Base-by-base conservation (phyloP, 176 grass and related monocot genomes). In the Oryza coarctata region DNA sequence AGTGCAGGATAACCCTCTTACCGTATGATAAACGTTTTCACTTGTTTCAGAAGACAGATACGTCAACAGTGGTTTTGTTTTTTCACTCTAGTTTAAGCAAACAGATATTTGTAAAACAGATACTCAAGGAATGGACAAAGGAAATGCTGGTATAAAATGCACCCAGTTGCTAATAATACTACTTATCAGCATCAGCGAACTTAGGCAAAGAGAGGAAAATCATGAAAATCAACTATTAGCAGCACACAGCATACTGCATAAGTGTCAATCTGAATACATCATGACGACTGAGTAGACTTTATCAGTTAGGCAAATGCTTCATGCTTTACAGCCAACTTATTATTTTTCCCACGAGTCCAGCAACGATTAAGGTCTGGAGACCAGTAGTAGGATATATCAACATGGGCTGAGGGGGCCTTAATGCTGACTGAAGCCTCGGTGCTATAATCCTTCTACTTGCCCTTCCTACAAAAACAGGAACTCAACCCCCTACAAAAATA, bases 291-390 rank as follows among this genome's bases (percentile, higher is more conserved):
- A 93, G 81, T 80, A 86, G 86, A 80, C 43, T 93, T 86, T 79
- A 60, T 81, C 85, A 92, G 87, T 73, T 76, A 79, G 79, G 34
- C 65, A 86, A 82, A 81, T 85, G 77, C 81, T 79, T 64, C 76
- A 63, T 85, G 87, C 78, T 81, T 87, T 88, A 89, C 88, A 88
- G 83, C 86, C 85, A 88, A 77, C 84, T 96, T 88, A 88, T 91
- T 96, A 91, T 63, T 85, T 87, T 76, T 69, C 69, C 74, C 74
- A 88, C 43, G 65, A 87, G 77, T 61, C 62, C 36, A 84, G 85
- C 44, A 80, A 84, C 76, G 88, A 93, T 82, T 73, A 89, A 71
- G 85, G 82, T 82, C 83, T 88, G 82, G 86, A 84, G n/a, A 72
- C 68, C 49, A 85, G 86, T 82, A 83, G 84, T 76, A 84, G 87